phyloP scores from a whole-genome alignment of 345 rosid genomes.

The Lepidium didymum region DNA sequence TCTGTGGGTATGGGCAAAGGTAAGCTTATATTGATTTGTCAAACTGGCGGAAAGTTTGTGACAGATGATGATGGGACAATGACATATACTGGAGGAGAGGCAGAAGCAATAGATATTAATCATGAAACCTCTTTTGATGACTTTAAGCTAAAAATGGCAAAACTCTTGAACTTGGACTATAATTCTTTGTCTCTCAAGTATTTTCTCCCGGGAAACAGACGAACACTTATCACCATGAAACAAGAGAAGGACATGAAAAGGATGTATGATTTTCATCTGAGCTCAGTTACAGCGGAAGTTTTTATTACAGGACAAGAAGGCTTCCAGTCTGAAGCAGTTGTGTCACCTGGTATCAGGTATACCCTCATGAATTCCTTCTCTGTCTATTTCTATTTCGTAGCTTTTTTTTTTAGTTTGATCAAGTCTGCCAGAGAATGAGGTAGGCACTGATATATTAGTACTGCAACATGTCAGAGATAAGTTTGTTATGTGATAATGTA shows the following conservation, averaged over 20 bases:
- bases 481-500: background rate
- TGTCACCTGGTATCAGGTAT: constrained; percentile 43
- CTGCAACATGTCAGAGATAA: background rate
- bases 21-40: constrained; percentile 88
- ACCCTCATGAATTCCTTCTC: background rate
- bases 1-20: constrained; percentile 54
- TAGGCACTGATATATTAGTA: background rate
- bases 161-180: constrained; percentile 57
- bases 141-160: constrained; percentile 69
- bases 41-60: constrained; percentile 67
- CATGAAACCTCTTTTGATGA: constrained; percentile 57
- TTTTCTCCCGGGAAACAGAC: constrained; percentile 76
- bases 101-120: constrained; percentile 68
- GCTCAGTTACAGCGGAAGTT: constrained; percentile 72
- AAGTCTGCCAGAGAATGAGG: background rate
- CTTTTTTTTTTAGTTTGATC: background rate
- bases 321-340: constrained; percentile 35
- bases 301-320: constrained; percentile 56
- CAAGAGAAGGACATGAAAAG: constrained; percentile 72
- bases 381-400: background rate
- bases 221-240: constrained; percentile 60
- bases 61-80: constrained; percentile 58
- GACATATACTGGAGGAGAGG: constrained; percentile 77
- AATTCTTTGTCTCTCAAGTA: constrained; percentile 69
- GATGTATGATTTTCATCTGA: constrained; percentile 66